Conservation (phyloP, 768 basidiomycete species). For the Trametes punicea region DNA sequence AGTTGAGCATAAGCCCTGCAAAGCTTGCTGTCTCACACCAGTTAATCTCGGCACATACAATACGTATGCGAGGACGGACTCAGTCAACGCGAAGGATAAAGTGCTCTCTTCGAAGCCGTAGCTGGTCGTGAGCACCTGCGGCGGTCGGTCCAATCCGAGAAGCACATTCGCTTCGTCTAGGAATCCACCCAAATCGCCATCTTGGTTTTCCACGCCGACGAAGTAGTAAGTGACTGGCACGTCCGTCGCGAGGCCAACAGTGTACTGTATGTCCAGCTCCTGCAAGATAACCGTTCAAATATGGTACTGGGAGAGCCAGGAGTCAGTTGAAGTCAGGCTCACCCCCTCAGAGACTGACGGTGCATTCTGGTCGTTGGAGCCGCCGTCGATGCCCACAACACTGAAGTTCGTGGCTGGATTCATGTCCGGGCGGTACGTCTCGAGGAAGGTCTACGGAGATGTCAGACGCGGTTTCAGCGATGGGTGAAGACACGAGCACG, state of each 20-base stretch:
- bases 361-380: conserved; percentile 11
- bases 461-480: conserved; percentile 41
- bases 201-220: conserved; percentile 27
- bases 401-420: conserved; percentile 23
- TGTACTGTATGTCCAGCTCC: conserved; percentile 35
- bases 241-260: conserved; percentile 30
- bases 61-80: conserved; percentile 45
- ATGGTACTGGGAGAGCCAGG: background rate
- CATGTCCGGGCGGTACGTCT: conserved; percentile 26
- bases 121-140: conserved; percentile 33
- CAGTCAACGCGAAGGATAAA: conserved; percentile 28
- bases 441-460: conserved; percentile 32
- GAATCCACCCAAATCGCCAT: conserved; percentile 30
- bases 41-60: conserved; percentile 39
- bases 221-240: conserved; percentile 34
- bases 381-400: conserved; percentile 29
- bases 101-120: conserved; percentile 51
- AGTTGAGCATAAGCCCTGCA: conserved; percentile 35
- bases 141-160: conserved; percentile 22
- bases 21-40: conserved; percentile 26
- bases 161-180: conserved; percentile 31
- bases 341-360: conserved; percentile 41
- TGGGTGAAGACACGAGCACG: conserved; percentile 28
- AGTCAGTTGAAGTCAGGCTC: conserved; percentile 30
- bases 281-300: background rate